Evolutionary conservation across 2,329 filamentous ascomycete genomes (phyloP).

Genomic region (Fusarium hostae): DNA sequence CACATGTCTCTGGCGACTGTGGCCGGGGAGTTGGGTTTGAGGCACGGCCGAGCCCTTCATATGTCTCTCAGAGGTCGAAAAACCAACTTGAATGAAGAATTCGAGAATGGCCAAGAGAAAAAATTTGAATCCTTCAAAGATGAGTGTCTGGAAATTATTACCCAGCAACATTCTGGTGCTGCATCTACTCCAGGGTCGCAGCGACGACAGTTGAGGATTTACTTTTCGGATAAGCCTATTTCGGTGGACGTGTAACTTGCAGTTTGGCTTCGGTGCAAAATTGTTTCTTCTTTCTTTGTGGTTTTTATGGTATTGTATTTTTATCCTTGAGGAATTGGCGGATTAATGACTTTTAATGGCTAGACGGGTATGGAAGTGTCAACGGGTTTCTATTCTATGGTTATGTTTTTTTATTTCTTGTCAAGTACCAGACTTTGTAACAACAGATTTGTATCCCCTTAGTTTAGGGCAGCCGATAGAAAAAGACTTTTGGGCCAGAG

Average conservation of each 20-base stretch:
- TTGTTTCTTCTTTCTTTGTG: not conserved
- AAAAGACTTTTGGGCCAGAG: not conserved
- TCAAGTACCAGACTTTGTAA: not conserved
- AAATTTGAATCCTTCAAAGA: not conserved
- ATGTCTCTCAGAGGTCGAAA: not conserved
- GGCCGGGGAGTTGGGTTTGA: not conserved
- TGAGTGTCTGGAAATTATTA: not conserved
- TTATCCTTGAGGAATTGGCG: not conserved
- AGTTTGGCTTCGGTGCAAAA: not conserved
- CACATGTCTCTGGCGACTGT: conserved; percentile 3
- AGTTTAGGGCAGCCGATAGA: not conserved
- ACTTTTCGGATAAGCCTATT: not conserved
- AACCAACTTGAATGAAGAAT: not conserved
- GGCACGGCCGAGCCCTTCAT: not conserved
- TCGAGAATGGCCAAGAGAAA: not conserved
- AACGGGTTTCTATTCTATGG: not conserved
- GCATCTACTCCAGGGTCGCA: not conserved
- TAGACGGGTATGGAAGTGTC: not conserved
- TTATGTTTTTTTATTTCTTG: not conserved
- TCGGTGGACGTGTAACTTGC: too few species aligned
- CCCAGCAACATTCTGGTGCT: not conserved
- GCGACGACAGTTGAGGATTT: not conserved
- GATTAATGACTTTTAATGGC: not conserved
- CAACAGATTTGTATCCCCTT: not conserved
- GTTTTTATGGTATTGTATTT: not conserved